Evolutionary conservation across 2,329 filamentous ascomycete species (phyloP), one percentile per base, ranked within the genome.

Genomic region (Apiospora pterosperma): DNA sequence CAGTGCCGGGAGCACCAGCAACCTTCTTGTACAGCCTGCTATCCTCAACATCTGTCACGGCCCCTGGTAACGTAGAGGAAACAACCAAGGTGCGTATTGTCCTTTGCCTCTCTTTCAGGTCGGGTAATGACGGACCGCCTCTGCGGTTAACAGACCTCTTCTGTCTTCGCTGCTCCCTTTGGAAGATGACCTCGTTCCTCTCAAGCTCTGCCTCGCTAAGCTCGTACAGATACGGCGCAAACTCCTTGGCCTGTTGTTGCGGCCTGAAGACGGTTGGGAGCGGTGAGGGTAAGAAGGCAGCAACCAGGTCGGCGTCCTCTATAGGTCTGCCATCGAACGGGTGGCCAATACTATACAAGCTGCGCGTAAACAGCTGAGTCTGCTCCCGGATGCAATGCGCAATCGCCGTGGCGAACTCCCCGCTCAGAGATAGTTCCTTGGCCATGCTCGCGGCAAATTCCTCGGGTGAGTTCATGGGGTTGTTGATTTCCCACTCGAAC

Each of bases 401-500:
- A 76, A 99, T 98, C 8, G 96, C 95, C 0, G 96, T 99, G 2
- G 93, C 94, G 73, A 99, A 99, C 77, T 99, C 96, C 68, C 96
- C 96, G 0, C 92, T 93, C 21, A 99, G 85, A 5, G 94, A 94
- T 31, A 99, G 84, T 73, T 99, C 96, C 65, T 89, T 88, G 0
- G 94, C 89, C 92, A 98, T 97, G 75, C 90, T 90, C 67, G 87
- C 83, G 31, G 96, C 96, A 76, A 99, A 99, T 65, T 97, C 93
- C 78, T 99, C 96, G 2, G 96, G 93, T 0, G 92, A 96, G 76
- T 99, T 99, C 63, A 90, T 81, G 0, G 94, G 91, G 76, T 97
- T 96, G 78, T 98, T 98, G 75, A 98, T 93, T 72, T 99, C 96
- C 96, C 96, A 99, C 78, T 99, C 96, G 67, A 99, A 98, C 76